Evolutionary conservation across 768 basidiomycete genomes (phyloP), one percentile per base, ranked within the genome.

Genomic region (Pleurotus eryngii): DNA sequence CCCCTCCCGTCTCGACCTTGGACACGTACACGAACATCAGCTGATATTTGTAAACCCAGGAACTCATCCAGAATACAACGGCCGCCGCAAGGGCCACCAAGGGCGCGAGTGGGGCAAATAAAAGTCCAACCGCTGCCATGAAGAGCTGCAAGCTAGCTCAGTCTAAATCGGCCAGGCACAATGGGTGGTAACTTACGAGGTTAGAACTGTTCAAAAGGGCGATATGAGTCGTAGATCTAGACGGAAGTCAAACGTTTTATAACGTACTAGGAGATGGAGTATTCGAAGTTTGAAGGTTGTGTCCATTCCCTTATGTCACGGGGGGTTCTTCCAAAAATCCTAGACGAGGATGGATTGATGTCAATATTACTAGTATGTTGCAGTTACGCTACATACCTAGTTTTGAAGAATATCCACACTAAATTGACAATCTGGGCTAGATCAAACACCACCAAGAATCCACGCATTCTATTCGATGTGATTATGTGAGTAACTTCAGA

Each of bases 341-440:
- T 88, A 58, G 6, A 12, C 11, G 35, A 9, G 35, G 6, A 37
- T 9, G 15, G 30, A 3, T 35, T 8, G 8, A 11, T 1, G 11
- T 11, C 30, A 35, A 9, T 11, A 35, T 35, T 3, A 11, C 3
- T 35, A 9, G 8, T 4, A 24, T 12, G 0, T 17, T 35, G 5
- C 14, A 26, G 1, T 26, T 26, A 26, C 24, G 42, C 55, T 2
- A 74, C 85, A 39, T 66, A 91, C 89, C 76, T 83, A 17, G 90
- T 94, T 74, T 87, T 89, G 77, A 95, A 78, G n/a, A 84, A 89
- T 42, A 90, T 78, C 83, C 86, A 90, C 37, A 95, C 64, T 22
- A 99, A 79, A 67, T 97, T 97, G 73, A 98, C 71, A 50, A 98
- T 84, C 72, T 99, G 97, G 5, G 97, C 96, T 35, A 95, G 76